phyloP scores from a whole-genome alignment of 345 rosid genomes.

The Boechera divaricarpa region DNA sequence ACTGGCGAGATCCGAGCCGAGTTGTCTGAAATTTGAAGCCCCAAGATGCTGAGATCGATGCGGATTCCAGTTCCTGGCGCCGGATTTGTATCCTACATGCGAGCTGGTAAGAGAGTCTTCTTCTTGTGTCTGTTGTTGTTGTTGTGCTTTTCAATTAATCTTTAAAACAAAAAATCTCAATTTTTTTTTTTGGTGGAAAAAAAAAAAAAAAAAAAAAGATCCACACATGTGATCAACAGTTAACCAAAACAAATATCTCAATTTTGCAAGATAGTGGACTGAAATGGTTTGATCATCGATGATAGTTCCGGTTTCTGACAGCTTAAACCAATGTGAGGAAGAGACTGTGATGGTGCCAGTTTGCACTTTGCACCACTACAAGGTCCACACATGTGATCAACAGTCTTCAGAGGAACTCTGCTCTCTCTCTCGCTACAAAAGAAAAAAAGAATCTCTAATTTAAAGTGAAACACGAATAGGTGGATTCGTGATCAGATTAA shows the following conservation, averaged over 20 bases:
- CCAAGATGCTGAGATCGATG: slow-evolving; percentile 38
- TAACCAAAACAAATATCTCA: too few species aligned
- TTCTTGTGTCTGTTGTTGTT: neutral
- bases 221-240: too few species aligned
- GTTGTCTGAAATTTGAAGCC: slow-evolving; percentile 46
- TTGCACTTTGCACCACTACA: neutral
- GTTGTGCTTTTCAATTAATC: neutral
- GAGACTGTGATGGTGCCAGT: slow-evolving; percentile 18
- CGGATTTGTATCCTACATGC: slow-evolving; percentile 46
- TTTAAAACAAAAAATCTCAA: neutral
- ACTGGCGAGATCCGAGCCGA: slow-evolving; percentile 57
- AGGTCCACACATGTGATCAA: slow-evolving; percentile 48
- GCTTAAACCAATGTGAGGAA: neutral
- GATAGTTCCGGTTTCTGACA: slow-evolving; percentile 22
- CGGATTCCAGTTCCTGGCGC: slow-evolving; percentile 43
- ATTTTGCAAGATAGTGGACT: slow-evolving; percentile 29
- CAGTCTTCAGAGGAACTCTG: slow-evolving; percentile 81
- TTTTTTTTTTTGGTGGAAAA: too few species aligned
- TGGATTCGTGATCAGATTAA: too few species aligned
- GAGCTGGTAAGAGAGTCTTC: slow-evolving; percentile 49
- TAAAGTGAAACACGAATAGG: neutral
- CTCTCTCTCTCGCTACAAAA: slow-evolving; percentile 80
- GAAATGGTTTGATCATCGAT: slow-evolving; percentile 43
- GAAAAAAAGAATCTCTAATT: slow-evolving; percentile 85
- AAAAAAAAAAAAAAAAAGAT: too few species aligned